Conservation (phyloP, 257 asterid genomes). For the Linderniella brevidens region DNA sequence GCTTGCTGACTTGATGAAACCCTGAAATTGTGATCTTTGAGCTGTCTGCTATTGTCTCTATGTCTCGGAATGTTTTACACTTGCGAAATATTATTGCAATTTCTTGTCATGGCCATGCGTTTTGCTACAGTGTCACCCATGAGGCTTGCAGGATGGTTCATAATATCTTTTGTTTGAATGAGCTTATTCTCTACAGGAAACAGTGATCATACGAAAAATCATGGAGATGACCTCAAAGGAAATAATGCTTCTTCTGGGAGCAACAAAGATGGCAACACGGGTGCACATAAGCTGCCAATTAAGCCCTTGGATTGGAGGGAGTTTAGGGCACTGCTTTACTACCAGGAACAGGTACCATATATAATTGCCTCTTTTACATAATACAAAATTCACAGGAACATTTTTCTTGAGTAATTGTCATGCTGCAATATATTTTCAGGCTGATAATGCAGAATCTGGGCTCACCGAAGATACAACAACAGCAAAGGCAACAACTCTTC, state of each 20-base stretch:
- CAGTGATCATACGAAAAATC: conserved; percentile 28
- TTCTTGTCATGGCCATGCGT: neutral
- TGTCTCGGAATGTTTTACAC: too few species aligned
- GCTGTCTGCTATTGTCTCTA: too few species aligned
- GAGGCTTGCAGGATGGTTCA: conserved; percentile 2
- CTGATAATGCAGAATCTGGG: conserved; percentile 28
- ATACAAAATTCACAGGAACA: neutral
- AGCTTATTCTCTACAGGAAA: conserved; percentile 17
- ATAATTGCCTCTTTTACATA: conserved; percentile 10
- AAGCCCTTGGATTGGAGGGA: conserved; percentile 68
- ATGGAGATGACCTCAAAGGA: conserved; percentile 51
- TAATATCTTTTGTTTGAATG: conserved; percentile 6
- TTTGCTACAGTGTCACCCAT: conserved; percentile 1
- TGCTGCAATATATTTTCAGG: conserved; percentile 27
- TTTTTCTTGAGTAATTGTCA: conserved; percentile 4
- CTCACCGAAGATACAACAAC: conserved; percentile 22
- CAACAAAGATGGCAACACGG: conserved; percentile 29
- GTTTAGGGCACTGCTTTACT: conserved; percentile 53
- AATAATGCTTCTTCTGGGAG: conserved; percentile 30
- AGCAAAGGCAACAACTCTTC: conserved; percentile 32
- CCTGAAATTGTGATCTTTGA: too few species aligned
- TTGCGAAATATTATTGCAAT: too few species aligned
- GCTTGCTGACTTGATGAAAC: too few species aligned
- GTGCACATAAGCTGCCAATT: conserved; percentile 27
- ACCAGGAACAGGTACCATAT: conserved; percentile 32